These are phyloP conservation scores for Suillus hirtellus DNA, from an alignment of 768 basidiomycete species.

Conservation along the genomic window DNA sequence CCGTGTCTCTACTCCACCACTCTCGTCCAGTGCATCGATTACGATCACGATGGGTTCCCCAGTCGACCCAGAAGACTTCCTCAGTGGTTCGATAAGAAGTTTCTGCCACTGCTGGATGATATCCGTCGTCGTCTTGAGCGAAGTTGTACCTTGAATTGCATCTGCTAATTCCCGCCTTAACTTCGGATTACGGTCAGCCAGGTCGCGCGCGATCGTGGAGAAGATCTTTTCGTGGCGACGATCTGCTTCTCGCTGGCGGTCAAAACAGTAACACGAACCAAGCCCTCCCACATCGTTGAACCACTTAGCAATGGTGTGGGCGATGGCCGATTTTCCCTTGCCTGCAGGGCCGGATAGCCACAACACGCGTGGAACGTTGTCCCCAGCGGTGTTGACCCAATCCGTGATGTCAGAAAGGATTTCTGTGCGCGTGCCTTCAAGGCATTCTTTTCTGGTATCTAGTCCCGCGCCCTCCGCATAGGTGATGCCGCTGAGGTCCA, in stretches of 20 bases:
- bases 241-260: constrained; percentile 8
- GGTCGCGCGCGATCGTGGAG: not conserved
- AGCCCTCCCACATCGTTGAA: constrained; percentile 14
- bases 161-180: constrained; percentile 2
- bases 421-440: not conserved
- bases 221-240: constrained; percentile 2
- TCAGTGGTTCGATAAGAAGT: constrained; percentile 19
- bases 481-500: constrained; percentile 1
- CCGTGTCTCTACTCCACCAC: not conserved
- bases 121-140: not conserved
- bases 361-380: not conserved
- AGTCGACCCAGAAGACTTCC: constrained; percentile 3
- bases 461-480: constrained; percentile 7
- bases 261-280: constrained; percentile 26
- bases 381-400: constrained; percentile 1
- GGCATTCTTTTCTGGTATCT: constrained; percentile 8
- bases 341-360: constrained; percentile 16
- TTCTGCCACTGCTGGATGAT: constrained; percentile 17
- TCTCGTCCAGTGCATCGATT: constrained; percentile 27
- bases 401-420: not conserved
- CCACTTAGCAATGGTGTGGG: constrained; percentile 14
- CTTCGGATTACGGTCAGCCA: constrained; percentile 19
- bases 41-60: constrained; percentile 27
- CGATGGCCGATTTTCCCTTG: constrained; percentile 14
- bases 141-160: not conserved